Evolutionary conservation across 2,329 filamentous ascomycete genomes (phyloP), one percentile per base, ranked within the genome.

Genomic region (Xylariaceae sp.): DNA sequence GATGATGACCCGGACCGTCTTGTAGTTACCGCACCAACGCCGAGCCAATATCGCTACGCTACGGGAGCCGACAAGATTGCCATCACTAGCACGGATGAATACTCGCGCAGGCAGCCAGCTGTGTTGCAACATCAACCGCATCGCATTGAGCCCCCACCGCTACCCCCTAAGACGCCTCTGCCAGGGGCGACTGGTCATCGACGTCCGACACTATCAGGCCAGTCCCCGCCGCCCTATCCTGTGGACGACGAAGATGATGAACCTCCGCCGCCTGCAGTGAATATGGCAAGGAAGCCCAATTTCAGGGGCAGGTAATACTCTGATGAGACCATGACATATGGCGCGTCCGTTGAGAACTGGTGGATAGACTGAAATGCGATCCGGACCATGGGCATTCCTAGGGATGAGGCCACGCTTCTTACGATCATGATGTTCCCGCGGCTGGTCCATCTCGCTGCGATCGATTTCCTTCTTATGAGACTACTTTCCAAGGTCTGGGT

Each of bases 281-380:
- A 96, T 68, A 89, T 91, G 82, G 86, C 88, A 50, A 85, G 87
- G 66, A 97, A 97, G 73, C 93, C 93, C 0, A 87, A 89, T 53
- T 90, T 87, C 67, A 80, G 78, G 58, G 76, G 79, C 49, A 76
- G 81, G 62, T 82, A n/a, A 64, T 44, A 11, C 13, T 5, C 39
- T 17, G 9, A 30, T n/a, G 47, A 1, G 15, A 17, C 35, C 23
- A 30, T 23, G 13, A 2, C 34, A 51, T 34, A 34, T 15, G 23
- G 5, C 23, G 11, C 11, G 4, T 7, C 3, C 11, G 48, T 54
- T 13, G 55, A 58, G 37, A 44, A 18, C 11, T 52, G 39, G 51
- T 34, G 23, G 5, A 62, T 57, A 60, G 60, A 60, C 48, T 51
- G 47, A 57, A 18, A 34, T 50, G 50, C 35, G n/a, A 23, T 30